Evolutionary conservation across 2,329 filamentous ascomycete genomes (phyloP).

Genomic region (Fonsecaea pedrosoi): DNA sequence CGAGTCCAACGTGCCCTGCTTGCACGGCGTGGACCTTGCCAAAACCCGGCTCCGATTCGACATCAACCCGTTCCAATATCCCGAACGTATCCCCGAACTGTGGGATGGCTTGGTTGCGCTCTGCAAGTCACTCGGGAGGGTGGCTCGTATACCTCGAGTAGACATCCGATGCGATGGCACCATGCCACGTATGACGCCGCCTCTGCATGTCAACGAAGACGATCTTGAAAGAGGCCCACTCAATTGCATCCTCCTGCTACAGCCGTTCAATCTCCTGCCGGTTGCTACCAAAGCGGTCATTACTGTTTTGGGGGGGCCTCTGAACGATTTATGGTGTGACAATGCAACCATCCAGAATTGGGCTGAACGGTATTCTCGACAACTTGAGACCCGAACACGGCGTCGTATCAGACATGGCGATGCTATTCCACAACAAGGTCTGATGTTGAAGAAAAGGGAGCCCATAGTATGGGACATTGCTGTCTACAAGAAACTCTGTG

Average conservation of each 20-base stretch:
- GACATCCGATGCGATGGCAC: neutral
- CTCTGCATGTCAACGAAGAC: constrained; percentile 1
- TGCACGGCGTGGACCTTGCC: neutral
- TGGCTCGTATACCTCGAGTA: neutral
- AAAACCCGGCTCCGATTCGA: neutral
- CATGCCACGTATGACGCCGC: neutral
- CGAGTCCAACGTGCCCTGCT: neutral
- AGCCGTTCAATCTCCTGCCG: neutral
- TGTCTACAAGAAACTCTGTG: neutral
- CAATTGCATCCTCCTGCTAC: neutral
- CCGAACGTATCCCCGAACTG: neutral
- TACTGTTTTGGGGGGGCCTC: neutral
- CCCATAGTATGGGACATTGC: neutral
- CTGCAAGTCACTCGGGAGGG: neutral
- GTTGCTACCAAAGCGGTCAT: neutral
- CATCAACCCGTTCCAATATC: constrained; percentile 1
- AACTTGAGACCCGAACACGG: neutral
- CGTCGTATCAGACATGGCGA: neutral
- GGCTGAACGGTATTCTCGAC: neutral
- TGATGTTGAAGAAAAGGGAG: neutral
- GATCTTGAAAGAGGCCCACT: constrained; percentile 1
- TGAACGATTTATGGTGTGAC: neutral
- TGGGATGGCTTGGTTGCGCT: constrained; percentile 1
- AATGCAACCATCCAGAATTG: neutral
- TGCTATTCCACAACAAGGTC: neutral